phyloP scores from a whole-genome alignment of 2,329 filamentous ascomycete genomes.

The Sporothrix phasma region DNA sequence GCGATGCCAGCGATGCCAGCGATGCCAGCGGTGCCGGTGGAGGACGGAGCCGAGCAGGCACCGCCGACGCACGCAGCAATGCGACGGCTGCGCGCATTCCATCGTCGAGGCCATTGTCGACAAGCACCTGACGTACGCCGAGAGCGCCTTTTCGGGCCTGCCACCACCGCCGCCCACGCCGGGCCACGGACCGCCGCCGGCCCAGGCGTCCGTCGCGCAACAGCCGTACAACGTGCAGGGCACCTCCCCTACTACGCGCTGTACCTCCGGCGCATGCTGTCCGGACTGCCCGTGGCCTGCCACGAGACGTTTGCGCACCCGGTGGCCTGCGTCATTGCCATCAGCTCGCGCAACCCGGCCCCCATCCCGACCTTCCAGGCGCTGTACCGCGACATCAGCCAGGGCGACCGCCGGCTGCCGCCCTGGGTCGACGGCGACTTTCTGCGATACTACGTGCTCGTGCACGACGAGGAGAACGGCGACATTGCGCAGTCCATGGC shows the following conservation, averaged over 20 bases:
- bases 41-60: conserved; percentile 17
- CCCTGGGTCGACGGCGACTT: conserved; percentile 87
- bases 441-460: conserved; percentile 87
- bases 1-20: no score
- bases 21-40: background rate
- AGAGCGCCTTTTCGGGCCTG: conserved; percentile 43
- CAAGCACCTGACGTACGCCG: conserved; percentile 65
- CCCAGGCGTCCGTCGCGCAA: no score
- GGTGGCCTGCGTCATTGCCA: conserved; percentile 87
- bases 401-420: conserved; percentile 63
- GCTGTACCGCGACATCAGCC: conserved; percentile 76
- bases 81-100: conserved; percentile 38
- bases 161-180: conserved; percentile 28
- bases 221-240: conserved; percentile 34
- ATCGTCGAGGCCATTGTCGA: conserved; percentile 75
- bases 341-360: conserved; percentile 74
- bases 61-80: conserved; percentile 14
- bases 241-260: conserved; percentile 75
- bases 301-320: conserved; percentile 94
- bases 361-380: conserved; percentile 81
- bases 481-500: conserved; percentile 84
- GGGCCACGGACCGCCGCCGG: conserved; percentile 24
- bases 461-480: conserved; percentile 92
- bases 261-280: conserved; percentile 75
- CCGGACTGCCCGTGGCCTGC: conserved; percentile 63